Evolutionary conservation across 2,329 filamentous ascomycete species (phyloP).

Genomic region (Ophiocordyceps camponoti-floridani): DNA sequence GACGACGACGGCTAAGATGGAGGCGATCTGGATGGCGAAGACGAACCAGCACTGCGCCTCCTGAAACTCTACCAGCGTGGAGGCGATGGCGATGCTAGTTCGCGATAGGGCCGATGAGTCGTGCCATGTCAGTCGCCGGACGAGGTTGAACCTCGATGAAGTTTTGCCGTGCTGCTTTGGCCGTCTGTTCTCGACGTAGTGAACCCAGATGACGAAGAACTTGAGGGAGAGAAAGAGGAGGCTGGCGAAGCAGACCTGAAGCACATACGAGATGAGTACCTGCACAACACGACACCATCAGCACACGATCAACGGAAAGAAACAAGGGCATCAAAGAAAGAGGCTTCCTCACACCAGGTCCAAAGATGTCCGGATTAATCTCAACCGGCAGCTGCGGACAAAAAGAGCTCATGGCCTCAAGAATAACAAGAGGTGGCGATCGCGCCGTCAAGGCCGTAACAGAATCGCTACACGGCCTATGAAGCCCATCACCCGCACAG

Average conservation of each 20-base stretch:
- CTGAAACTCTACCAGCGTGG: conserved; percentile 21
- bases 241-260: conserved; percentile 18
- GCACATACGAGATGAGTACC: conserved; percentile 20
- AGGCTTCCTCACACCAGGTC: conserved; percentile 15
- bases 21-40: conserved; percentile 20
- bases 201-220: conserved; percentile 17
- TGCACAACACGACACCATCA: conserved; percentile 2
- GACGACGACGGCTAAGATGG: conserved; percentile 21
- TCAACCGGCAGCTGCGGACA: conserved; percentile 17
- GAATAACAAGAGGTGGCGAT: conserved; percentile 12
- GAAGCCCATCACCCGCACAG: conserved; percentile 15
- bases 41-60: conserved; percentile 21
- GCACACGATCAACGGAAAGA: neutral
- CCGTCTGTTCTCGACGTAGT: conserved; percentile 11
- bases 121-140: conserved; percentile 12
- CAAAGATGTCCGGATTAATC: conserved; percentile 21
- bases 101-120: conserved; percentile 17
- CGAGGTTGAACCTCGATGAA: neutral
- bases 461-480: conserved; percentile 11
- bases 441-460: conserved; percentile 9
- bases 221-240: conserved; percentile 16
- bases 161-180: neutral
- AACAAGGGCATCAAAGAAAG: neutral
- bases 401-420: conserved; percentile 16
- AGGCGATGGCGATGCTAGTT: conserved; percentile 20